Evolutionary conservation across 495 filamentous ascomycete species (phyloP), one percentile per base, ranked within the genome.

Genomic region (Trichoderma erinaceum): DNA sequence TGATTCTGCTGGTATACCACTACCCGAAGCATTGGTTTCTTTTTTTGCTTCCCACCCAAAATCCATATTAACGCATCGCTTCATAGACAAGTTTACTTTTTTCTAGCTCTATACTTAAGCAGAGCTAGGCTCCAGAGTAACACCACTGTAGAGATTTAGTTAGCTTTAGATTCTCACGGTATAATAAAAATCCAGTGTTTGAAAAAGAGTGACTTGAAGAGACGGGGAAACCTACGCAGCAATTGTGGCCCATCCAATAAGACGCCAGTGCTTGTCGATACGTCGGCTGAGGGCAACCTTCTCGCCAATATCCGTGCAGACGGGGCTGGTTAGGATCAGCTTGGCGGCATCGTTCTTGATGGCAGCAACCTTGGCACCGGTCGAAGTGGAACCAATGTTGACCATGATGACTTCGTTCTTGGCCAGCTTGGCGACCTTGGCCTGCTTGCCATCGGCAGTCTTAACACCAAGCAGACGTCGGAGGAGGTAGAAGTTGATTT

Each of bases 341-440:
- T 97, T 97, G 52, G 96, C 96, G 46, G 91, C 92, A 88, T 98
- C 96, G 68, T 93, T 92, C 87, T 94, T 97, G 71, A 97, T 95
- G 73, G 91, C 92, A 58, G 93, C 84, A 21, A 99, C 93, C 85
- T 97, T 98, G 67, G 90, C 90, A 69, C 95, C 95, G 25, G 94
- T 97, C 61, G 95, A 94, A 16, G 94, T 97, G 32, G 92, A 96
- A 67, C 95, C 95, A 75, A 99, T 97, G 84, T 99, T 99, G 68
- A 99, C 95, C 94, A 99, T 97, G 73, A 94, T 90, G 72, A 98
- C 92, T 78, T 99, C 95, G 76, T 96, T 96, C 88, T 98, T 98
- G 52, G 92, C 81, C 56, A 99, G 84, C 82, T 99, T 99, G 68
- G 91, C 92, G 69, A 99, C 95, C 89, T 98, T 99, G 69, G 92